These are phyloP conservation scores for Aspergillus steynii DNA, from an alignment of 495 filamentous ascomycete species.

Conservation along the genomic window DNA sequence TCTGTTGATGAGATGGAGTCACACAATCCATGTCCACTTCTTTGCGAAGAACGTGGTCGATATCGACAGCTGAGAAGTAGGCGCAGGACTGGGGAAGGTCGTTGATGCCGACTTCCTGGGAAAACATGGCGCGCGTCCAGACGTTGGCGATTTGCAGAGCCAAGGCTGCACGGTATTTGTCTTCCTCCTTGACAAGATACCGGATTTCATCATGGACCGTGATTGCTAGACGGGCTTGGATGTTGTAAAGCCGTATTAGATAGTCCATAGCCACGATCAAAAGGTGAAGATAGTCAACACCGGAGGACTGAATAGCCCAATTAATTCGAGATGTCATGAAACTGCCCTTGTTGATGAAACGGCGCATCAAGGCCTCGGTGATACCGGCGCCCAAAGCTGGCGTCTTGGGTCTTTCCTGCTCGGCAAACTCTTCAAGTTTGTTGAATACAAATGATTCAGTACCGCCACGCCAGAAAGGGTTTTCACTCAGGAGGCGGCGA, in stretches of 20 bases:
- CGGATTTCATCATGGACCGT: slow-evolving; percentile 98
- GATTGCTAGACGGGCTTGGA: slow-evolving; percentile 81
- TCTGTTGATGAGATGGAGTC: slow-evolving; percentile 78
- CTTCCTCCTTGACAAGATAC: slow-evolving; percentile 81
- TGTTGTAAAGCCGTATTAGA: slow-evolving; percentile 80
- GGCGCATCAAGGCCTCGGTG: slow-evolving; percentile 87
- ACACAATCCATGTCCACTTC: slow-evolving; percentile 98
- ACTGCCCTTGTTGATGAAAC: slow-evolving; percentile 83
- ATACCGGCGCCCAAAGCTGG: slow-evolving; percentile 96
- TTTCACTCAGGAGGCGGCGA: slow-evolving; percentile 65
- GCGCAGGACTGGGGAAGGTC: slow-evolving; percentile 93
- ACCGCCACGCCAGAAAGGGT: slow-evolving; percentile 91
- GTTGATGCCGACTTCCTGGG: slow-evolving; percentile 92
- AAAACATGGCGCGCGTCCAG: slow-evolving; percentile 97
- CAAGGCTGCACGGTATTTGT: slow-evolving; percentile 86
- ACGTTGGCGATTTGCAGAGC: slow-evolving; percentile 92
- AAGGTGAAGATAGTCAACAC: slow-evolving; percentile 96
- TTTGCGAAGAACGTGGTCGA: slow-evolving; percentile 90
- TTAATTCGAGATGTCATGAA: slow-evolving; percentile 98
- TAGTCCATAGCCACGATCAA: slow-evolving; percentile 95
- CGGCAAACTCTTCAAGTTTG: slow-evolving; percentile 92
- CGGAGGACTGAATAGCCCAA: slow-evolving; percentile 97
- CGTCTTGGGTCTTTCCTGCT: slow-evolving; percentile 87
- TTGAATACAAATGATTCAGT: slow-evolving; percentile 99
- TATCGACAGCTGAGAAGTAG: slow-evolving; percentile 93